Percentiles rank a stretch among this genome's conserved stretches.
Evolutionary conservation across 2,329 filamentous ascomycete species (phyloP).

Genomic region (Diaporthe destruens): DNA sequence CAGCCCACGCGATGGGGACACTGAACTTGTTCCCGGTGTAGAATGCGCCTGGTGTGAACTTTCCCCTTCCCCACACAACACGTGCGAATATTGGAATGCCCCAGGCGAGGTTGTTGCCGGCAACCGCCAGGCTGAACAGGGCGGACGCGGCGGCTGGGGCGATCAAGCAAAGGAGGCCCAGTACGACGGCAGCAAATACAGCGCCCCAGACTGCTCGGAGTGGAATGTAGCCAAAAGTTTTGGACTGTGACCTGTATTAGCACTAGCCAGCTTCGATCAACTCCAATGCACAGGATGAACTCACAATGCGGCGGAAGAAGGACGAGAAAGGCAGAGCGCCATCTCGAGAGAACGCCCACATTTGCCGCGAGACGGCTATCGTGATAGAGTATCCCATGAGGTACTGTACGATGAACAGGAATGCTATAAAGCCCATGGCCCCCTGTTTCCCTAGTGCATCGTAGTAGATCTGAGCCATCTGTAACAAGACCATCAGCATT

Average conservation of each 20-base stretch:
- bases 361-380: slow-evolving; percentile 70
- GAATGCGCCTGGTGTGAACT: slow-evolving; percentile 70
- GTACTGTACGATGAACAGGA: slow-evolving; percentile 72
- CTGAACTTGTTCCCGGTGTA: slow-evolving; percentile 67
- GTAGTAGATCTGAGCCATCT: slow-evolving; percentile 66
- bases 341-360: slow-evolving; percentile 74
- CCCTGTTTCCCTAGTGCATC: slow-evolving; percentile 71
- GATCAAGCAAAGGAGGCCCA: slow-evolving; percentile 71
- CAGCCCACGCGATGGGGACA: slow-evolving; percentile 64
- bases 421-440: slow-evolving; percentile 68
- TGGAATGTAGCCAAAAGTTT: slow-evolving; percentile 68
- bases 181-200: slow-evolving; percentile 61
- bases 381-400: slow-evolving; percentile 71
- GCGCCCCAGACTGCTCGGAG: slow-evolving; percentile 68
- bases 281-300: neutral
- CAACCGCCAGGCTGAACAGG: slow-evolving; percentile 70
- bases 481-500: neutral
- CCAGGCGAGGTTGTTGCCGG: slow-evolving; percentile 73
- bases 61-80: slow-evolving; percentile 67
- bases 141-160: slow-evolving; percentile 67
- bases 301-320: slow-evolving; percentile 66
- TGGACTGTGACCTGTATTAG: slow-evolving; percentile 50
- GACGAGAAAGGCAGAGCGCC: slow-evolving; percentile 70
- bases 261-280: neutral
- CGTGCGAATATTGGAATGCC: slow-evolving; percentile 69